phyloP scores from a whole-genome alignment of 2,329 filamentous ascomycete species.

The Alternaria brassicicola region DNA sequence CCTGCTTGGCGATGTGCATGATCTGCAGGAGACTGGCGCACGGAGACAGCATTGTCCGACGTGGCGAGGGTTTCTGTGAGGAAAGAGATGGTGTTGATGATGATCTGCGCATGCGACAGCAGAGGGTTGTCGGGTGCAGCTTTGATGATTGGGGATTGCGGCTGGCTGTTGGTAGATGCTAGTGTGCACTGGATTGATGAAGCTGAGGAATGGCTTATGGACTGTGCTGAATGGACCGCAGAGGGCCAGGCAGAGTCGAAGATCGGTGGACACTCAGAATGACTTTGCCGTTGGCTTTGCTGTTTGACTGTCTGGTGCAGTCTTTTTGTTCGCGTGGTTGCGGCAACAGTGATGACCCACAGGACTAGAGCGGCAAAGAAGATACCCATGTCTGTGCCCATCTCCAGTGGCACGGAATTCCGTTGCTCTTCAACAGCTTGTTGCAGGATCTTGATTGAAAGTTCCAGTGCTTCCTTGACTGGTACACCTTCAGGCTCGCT shows the following conservation, averaged over 20 bases:
- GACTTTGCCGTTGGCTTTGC: slow-evolving; percentile 18
- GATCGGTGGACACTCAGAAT: slow-evolving; percentile 14
- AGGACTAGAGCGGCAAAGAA: slow-evolving; percentile 46
- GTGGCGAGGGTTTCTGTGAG: slow-evolving; percentile 30
- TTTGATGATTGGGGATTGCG: slow-evolving; percentile 22
- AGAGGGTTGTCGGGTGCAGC: slow-evolving; percentile 13
- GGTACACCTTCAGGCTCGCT: slow-evolving; percentile 14
- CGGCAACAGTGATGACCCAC: slow-evolving; percentile 43
- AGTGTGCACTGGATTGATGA: neutral
- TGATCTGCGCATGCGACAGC: slow-evolving; percentile 24
- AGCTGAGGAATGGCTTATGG: neutral
- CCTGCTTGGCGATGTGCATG: slow-evolving; percentile 36
- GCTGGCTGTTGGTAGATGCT: slow-evolving; percentile 1
- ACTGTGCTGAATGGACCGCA: neutral
- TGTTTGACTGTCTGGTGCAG: slow-evolving; percentile 8
- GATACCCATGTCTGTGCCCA: slow-evolving; percentile 44
- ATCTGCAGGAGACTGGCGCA: slow-evolving; percentile 26
- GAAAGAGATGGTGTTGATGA: slow-evolving; percentile 34
- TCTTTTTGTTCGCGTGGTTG: slow-evolving; percentile 25
- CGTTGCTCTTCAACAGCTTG: slow-evolving; percentile 29
- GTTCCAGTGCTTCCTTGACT: slow-evolving; percentile 34
- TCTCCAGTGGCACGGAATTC: slow-evolving; percentile 23
- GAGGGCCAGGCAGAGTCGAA: slow-evolving; percentile 10
- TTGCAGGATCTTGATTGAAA: slow-evolving; percentile 36
- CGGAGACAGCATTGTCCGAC: slow-evolving; percentile 15